Conservation (phyloP, 2,329 filamentous ascomycete genomes). For the Fusarium sp. region DNA sequence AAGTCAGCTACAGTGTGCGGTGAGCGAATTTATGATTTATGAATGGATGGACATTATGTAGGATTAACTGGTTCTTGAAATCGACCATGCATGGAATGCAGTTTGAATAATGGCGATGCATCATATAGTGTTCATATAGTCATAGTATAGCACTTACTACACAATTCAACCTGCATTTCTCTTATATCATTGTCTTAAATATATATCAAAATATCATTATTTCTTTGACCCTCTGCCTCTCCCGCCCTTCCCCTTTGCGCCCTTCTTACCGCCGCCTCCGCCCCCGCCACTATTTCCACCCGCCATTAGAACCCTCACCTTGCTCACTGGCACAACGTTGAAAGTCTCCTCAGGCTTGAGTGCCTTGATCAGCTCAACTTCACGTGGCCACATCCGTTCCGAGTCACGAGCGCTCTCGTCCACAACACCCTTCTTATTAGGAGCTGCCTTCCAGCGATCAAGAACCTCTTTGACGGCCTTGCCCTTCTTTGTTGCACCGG, state of each 20-base stretch:
- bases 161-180: conserved; percentile 18
- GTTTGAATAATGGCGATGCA: conserved; percentile 22
- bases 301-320: conserved; percentile 81
- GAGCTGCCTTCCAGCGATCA: conserved; percentile 80
- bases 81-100: conserved; percentile 16
- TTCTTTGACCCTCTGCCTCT: conserved; percentile 61
- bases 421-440: conserved; percentile 67
- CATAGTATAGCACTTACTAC: conserved; percentile 29
- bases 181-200: conserved; percentile 2
- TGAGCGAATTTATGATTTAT: conserved; percentile 19
- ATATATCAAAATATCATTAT: conserved; percentile 27
- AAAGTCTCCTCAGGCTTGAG: conserved; percentile 87
- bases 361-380: conserved; percentile 85
- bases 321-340: conserved; percentile 83
- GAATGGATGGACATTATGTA: conserved; percentile 16
- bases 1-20: conserved; percentile 46
- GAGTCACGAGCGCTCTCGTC: conserved; percentile 72
- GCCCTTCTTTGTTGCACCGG: conserved; percentile 89
- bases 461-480: conserved; percentile 93
- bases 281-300: conserved; percentile 55
- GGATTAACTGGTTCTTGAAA: conserved; percentile 5
- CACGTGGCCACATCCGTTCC: conserved; percentile 86
- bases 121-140: conserved; percentile 16
- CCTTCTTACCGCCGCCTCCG: conserved; percentile 57
- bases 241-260: conserved; percentile 53